Conservation (phyloP, 352 stramenopile species). For the Phytophthora cryptogea region DNA sequence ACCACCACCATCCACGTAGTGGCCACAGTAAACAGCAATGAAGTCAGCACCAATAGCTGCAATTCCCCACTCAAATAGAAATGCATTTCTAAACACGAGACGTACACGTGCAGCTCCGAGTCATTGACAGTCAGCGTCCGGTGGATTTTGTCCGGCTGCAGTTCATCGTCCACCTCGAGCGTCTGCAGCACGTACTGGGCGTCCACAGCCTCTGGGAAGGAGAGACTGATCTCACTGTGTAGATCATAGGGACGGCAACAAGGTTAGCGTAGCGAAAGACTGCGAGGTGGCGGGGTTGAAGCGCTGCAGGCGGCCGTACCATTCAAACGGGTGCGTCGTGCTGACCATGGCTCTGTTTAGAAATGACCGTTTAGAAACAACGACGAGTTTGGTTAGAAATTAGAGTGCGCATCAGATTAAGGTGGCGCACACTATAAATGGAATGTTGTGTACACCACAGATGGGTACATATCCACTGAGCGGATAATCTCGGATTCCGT, state of each 20-base stretch:
- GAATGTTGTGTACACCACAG: not conserved
- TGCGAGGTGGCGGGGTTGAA: not conserved
- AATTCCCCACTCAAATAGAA: not conserved
- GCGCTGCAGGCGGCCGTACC: conserved; percentile 34
- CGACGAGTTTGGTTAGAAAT: conserved; percentile 5
- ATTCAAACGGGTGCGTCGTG: conserved; percentile 77
- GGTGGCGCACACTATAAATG: conserved; percentile 2
- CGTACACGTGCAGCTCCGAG: conserved; percentile 73
- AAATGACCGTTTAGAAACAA: not conserved
- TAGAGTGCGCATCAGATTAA: not conserved
- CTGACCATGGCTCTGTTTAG: conserved; percentile 17
- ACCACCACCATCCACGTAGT: conserved; percentile 10
- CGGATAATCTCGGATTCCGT: too few species aligned
- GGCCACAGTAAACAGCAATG: not conserved
- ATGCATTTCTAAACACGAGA: conserved; percentile 5
- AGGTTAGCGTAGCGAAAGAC: not conserved
- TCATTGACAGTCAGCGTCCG: conserved; percentile 66
- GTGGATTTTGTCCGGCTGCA: conserved; percentile 88
- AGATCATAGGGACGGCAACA: not conserved
- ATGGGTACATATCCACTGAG: not conserved
- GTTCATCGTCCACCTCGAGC: conserved; percentile 87
- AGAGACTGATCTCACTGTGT: conserved; percentile 61
- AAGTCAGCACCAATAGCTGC: conserved; percentile 4
- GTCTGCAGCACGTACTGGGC: conserved; percentile 75
- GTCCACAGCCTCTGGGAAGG: conserved; percentile 68